Evolutionary conservation across 1,284 basidiomycete genomes (phyloP), one percentile per base, ranked within the genome.

Genomic region (Trametes pubescens): DNA sequence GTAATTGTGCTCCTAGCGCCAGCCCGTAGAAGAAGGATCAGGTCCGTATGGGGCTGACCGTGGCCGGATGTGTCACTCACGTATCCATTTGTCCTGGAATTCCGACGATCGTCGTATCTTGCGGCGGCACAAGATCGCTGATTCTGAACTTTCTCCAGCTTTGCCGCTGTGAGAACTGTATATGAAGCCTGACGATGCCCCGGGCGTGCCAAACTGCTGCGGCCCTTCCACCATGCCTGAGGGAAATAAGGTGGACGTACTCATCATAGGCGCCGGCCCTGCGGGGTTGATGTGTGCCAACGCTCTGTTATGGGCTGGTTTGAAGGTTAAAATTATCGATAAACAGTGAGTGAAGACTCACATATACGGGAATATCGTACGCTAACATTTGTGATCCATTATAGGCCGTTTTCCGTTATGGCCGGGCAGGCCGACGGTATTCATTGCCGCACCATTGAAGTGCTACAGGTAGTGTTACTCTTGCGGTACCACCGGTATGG

Each of bases 371-470:
- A 11, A 10, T n/a, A 1, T 9, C 4, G 9, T 32, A n/a, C 3
- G 18, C 29, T 34, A 2, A 32, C 29, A 16, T 35, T 21, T 21
- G 16, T 18, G 5, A 16, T 32, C 16, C 4, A 4, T 18, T 43
- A 9, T 32, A 66, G 65, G 37, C 55, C 48, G 13, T 48, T 38
- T 21, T 61, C 54, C 16, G 54, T 66, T 14, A 49, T 48, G 9
- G 85, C 86, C 11, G 92, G 92, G n/a, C 91, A 93, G 72, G 92
- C 91, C 0, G 92, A 94, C 71, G 92, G 91, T 5, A 88, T 94
- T 54, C 89, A 92, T 71, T 89, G 89, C 0, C 83, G 91, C 43
- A 91, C 90, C 0, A 85, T 93, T 53, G 92, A 94, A 75, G 87
- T 93, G 4, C 77, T 94, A 26, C 88, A 92, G 83, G 89, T 86